phyloP scores from a whole-genome alignment of 2,329 filamentous ascomycete species.

The Geoglossum cookeanum region DNA sequence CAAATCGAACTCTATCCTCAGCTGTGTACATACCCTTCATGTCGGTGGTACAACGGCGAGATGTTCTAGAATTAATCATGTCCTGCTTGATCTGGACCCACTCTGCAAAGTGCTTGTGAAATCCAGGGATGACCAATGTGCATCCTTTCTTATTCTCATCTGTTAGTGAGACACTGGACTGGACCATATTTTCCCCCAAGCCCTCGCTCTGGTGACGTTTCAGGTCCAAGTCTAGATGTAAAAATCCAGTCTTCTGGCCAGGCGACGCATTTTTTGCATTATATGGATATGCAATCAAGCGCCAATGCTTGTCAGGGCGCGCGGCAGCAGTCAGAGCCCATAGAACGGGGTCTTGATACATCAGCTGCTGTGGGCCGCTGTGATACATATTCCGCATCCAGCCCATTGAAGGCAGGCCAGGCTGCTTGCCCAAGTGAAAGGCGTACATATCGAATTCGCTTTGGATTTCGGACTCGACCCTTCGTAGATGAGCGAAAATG shows the following conservation, averaged over 20 bases:
- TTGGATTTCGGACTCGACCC: neutral
- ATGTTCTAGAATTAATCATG: neutral
- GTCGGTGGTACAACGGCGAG: neutral
- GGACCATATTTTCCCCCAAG: neutral
- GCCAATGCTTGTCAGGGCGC: neutral
- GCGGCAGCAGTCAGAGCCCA: neutral
- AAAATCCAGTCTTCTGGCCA: neutral
- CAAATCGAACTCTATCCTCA: neutral
- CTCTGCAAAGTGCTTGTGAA: neutral
- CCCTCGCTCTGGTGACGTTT: neutral
- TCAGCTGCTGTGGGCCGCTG: neutral
- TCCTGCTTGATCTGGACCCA: neutral
- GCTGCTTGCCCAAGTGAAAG: neutral
- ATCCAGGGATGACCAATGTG: neutral
- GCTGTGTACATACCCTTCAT: neutral
- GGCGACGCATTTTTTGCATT: neutral
- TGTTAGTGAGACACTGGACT: neutral
- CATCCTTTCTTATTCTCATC: neutral
- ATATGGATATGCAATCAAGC: neutral
- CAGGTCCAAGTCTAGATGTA: neutral
- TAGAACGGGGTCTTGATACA: neutral
- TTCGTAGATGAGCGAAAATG: neutral
- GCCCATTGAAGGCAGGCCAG: neutral
- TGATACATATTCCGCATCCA: conserved; percentile 1
- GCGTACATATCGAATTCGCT: conserved; percentile 1